phyloP scores from a whole-genome alignment of 2,329 filamentous ascomycete genomes.

The Paramyrothecium sp. region DNA sequence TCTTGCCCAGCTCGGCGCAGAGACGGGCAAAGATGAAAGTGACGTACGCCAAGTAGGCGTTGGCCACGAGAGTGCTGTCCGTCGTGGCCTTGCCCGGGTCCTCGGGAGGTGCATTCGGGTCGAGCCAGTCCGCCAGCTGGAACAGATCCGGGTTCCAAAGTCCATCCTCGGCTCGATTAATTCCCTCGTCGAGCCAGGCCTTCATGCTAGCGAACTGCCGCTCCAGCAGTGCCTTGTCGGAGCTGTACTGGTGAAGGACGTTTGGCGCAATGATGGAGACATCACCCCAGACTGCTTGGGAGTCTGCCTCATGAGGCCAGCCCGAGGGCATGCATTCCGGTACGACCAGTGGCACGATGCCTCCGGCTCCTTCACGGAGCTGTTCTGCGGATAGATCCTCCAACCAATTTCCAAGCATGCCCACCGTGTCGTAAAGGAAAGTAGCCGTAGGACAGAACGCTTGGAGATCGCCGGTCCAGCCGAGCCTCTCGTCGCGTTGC shows the following conservation, averaged over 20 bases:
- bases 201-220: slow-evolving; percentile 38
- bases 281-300: slow-evolving; percentile 42
- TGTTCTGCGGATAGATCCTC: slow-evolving; percentile 18
- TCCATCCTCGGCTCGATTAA: slow-evolving; percentile 27
- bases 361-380: slow-evolving; percentile 5
- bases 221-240: slow-evolving; percentile 31
- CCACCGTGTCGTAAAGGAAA: slow-evolving; percentile 49
- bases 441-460: slow-evolving; percentile 50
- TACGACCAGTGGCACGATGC: slow-evolving; percentile 17
- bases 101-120: slow-evolving; percentile 41
- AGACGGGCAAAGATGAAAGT: slow-evolving; percentile 35
- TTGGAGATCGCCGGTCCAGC: slow-evolving; percentile 52
- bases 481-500: slow-evolving; percentile 52
- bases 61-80: slow-evolving; percentile 37
- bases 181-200: slow-evolving; percentile 36
- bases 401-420: slow-evolving; percentile 41
- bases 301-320: slow-evolving; percentile 13
- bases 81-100: slow-evolving; percentile 37
- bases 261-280: slow-evolving; percentile 38
- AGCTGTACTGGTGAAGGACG: slow-evolving; percentile 36
- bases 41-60: slow-evolving; percentile 45
- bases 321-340: slow-evolving; percentile 13
- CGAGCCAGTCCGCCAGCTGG: slow-evolving; percentile 42
- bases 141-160: slow-evolving; percentile 32
- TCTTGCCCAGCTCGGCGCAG: slow-evolving; percentile 26